Percentiles rank a stretch among this genome's conserved stretches.
phyloP scores from a whole-genome alignment of 441 rosid genomes.

The Erodium texanum region DNA sequence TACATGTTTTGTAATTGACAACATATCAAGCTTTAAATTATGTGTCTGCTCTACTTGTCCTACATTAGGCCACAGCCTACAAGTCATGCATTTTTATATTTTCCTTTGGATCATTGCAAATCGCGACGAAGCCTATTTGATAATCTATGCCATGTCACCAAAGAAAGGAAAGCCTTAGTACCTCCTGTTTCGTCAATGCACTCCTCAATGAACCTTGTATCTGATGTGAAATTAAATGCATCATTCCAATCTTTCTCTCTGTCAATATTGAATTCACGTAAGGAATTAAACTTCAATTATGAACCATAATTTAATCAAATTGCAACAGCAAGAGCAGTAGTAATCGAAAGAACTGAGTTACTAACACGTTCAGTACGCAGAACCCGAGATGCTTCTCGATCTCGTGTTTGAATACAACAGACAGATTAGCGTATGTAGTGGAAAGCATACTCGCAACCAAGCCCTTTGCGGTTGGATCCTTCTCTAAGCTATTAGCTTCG shows the following conservation, averaged over 20 bases:
- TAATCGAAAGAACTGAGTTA: conserved; percentile 4
- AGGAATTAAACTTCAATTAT: not conserved
- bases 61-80: too few relatives aligned
- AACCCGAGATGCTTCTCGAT: conserved; percentile 52
- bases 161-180: conserved; percentile 4
- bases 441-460: conserved; percentile 17
- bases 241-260: conserved; percentile 74
- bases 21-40: too few relatives aligned
- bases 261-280: conserved; percentile 17
- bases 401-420: conserved; percentile 47
- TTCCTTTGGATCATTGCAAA: not conserved
- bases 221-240: conserved; percentile 71
- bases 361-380: conserved; percentile 83
- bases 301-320: not conserved
- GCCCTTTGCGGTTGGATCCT: conserved; percentile 11
- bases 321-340: not conserved
- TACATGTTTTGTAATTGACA: not conserved
- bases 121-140: not conserved
- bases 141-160: not conserved
- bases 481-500: not conserved
- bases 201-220: conserved; percentile 44
- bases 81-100: not conserved
- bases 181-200: conserved; percentile 55
- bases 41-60: not conserved
- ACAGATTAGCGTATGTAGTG: conserved; percentile 46